Evolutionary conservation across 2,329 filamentous ascomycete species (phyloP).

Genomic region (Cladosporium oxysporum): DNA sequence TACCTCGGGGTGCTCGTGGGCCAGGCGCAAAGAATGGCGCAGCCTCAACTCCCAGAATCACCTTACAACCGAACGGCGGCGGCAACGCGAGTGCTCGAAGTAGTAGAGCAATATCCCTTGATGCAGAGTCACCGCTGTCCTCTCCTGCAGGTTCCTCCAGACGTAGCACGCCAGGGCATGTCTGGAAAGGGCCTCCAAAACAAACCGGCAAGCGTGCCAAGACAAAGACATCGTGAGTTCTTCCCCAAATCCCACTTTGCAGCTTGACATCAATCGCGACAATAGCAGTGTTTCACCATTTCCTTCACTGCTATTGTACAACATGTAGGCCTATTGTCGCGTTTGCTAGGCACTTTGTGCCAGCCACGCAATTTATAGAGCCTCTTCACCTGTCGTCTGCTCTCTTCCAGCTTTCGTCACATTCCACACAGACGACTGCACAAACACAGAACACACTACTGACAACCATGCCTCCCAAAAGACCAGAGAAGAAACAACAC

Average conservation of each 20-base stretch:
- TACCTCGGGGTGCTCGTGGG: not conserved
- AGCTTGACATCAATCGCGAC: conserved; percentile 17
- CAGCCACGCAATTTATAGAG: conserved; percentile 5
- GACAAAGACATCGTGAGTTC: conserved; percentile 43
- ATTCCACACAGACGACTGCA: conserved; percentile 16
- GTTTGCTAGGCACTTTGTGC: conserved; percentile 29
- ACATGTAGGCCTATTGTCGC: conserved; percentile 17
- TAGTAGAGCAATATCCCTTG: conserved; percentile 32
- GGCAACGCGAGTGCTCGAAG: conserved; percentile 26
- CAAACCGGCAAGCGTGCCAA: conserved; percentile 38
- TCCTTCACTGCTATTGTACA: conserved; percentile 17
- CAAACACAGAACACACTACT: conserved; percentile 25
- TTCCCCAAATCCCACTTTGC: conserved; percentile 18
- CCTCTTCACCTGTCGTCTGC: not conserved
- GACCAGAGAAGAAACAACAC: conserved; percentile 74
- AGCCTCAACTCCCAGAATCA: conserved; percentile 29
- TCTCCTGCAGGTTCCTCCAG: conserved; percentile 33
- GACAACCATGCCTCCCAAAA: conserved; percentile 42
- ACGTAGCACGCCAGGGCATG: conserved; percentile 32
- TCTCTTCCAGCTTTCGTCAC: not conserved
- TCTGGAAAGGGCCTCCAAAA: conserved; percentile 30
- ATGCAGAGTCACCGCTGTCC: conserved; percentile 37
- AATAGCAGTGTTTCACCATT: conserved; percentile 11
- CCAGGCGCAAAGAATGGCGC: conserved; percentile 25
- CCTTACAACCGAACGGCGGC: conserved; percentile 28